Conservation (phyloP, 169 alveolate species). For the Babesia bigemina region DNA sequence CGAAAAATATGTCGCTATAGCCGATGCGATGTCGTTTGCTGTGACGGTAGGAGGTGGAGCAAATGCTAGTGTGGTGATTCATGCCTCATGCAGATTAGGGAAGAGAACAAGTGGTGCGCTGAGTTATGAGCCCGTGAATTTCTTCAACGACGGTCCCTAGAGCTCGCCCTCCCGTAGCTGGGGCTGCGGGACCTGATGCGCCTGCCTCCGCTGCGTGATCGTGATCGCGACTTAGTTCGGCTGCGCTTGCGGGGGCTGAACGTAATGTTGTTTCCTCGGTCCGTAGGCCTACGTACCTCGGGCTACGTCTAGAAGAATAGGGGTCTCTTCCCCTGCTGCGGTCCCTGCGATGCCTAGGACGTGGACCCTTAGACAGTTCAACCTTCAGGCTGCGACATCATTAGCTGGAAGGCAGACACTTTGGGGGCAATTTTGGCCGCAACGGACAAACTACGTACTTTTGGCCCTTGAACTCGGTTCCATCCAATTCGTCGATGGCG, state of each 20-base stretch:
- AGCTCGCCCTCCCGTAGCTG: conserved; percentile 36
- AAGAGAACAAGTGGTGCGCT: conserved; percentile 95
- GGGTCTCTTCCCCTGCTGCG: conserved; percentile 57
- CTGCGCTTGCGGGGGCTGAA: conserved; percentile 40
- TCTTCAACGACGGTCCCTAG: conserved; percentile 45
- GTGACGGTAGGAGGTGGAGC: background rate
- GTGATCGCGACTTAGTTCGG: conserved; percentile 37
- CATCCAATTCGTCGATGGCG: conserved; percentile 63
- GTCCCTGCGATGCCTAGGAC: conserved; percentile 48
- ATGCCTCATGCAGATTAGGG: conserved; percentile 85
- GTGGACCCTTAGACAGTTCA: conserved; percentile 53
- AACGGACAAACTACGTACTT: conserved; percentile 17
- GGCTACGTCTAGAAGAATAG: conserved; percentile 32
- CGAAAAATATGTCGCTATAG: background rate
- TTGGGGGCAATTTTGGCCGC: background rate
- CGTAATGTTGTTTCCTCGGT: background rate
- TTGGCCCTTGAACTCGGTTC: conserved; percentile 58
- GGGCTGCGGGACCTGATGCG: conserved; percentile 58
- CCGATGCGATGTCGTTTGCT: background rate
- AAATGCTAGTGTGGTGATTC: conserved; percentile 29
- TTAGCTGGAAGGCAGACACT: background rate
- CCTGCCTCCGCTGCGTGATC: conserved; percentile 44
- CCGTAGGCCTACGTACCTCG: background rate
- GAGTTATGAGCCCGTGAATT: conserved; percentile 72
- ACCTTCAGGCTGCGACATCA: conserved; percentile 36